Evolutionary conservation across 1,284 basidiomycete species (phyloP).

Genomic region (Tilletia indica): DNA sequence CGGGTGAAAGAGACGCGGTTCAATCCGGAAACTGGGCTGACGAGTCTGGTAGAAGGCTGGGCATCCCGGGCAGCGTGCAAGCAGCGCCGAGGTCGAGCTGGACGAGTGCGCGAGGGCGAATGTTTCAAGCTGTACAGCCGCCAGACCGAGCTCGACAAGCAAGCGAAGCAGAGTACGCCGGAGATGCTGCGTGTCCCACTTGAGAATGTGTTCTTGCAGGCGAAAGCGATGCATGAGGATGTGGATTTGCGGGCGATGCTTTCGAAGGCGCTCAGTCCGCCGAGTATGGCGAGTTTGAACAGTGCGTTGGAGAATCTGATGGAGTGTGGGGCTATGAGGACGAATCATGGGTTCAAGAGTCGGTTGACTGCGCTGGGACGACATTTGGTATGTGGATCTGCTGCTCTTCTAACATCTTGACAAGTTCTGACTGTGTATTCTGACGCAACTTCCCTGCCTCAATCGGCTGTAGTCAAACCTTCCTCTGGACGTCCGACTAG

Average conservation of each 20-base stretch:
- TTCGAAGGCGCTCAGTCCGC: conserved; percentile 77
- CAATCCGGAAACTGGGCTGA: conserved; percentile 73
- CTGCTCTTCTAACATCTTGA: no score
- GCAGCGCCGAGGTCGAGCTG: conserved; percentile 85
- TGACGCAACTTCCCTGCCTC: not conserved
- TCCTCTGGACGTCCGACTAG: conserved; percentile 83
- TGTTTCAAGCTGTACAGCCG: conserved; percentile 69
- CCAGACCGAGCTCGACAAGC: conserved; percentile 68
- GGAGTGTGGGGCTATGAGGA: conserved; percentile 74
- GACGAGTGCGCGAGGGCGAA: conserved; percentile 64
- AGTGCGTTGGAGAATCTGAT: conserved; percentile 72
- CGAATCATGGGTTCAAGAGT: conserved; percentile 60
- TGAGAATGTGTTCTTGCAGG: conserved; percentile 76
- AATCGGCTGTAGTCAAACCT: conserved; percentile 62
- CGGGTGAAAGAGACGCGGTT: conserved; percentile 86
- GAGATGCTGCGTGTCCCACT: conserved; percentile 88
- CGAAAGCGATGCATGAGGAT: conserved; percentile 76
- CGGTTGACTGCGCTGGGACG: conserved; percentile 76
- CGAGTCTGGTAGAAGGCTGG: conserved; percentile 75
- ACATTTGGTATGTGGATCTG: conserved; percentile 62
- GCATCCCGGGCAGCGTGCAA: conserved; percentile 75
- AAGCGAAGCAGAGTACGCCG: conserved; percentile 70
- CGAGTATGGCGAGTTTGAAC: conserved; percentile 73
- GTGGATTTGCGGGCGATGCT: conserved; percentile 75
- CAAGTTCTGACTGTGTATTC: not conserved